Conservation (phyloP, 768 basidiomycete species). For the Pisolithus tinctorius region DNA sequence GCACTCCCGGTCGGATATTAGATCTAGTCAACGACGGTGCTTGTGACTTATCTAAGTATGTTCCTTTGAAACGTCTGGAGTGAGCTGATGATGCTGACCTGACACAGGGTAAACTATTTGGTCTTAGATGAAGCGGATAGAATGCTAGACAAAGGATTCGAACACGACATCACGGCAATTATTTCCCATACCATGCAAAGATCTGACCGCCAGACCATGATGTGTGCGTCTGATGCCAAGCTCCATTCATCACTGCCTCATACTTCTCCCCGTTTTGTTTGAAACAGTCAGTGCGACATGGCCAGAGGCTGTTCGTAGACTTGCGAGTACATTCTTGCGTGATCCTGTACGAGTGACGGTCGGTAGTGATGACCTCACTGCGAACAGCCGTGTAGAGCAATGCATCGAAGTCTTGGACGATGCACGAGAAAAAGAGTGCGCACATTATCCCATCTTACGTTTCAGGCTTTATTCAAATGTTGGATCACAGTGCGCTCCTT, state of each 20-base stretch:
- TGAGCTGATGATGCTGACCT: slow-evolving; percentile 1
- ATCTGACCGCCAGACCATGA: slow-evolving; percentile 80
- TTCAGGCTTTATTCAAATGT: neutral
- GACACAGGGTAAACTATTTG: slow-evolving; percentile 71
- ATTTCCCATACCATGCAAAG: slow-evolving; percentile 67
- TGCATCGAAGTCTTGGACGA: slow-evolving; percentile 89
- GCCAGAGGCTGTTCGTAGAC: slow-evolving; percentile 87
- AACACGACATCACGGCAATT: slow-evolving; percentile 92
- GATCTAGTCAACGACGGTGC: slow-evolving; percentile 87
- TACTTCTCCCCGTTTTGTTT: too few relatives aligned
- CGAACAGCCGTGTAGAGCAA: slow-evolving; percentile 92
- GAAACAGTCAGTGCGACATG: slow-evolving; percentile 90
- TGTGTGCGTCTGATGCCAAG: slow-evolving; percentile 56
- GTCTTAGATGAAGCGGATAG: slow-evolving; percentile 97
- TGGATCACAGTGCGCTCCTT: neutral
- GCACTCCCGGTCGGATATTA: slow-evolving; percentile 89
- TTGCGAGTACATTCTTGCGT: slow-evolving; percentile 83
- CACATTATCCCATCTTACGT: slow-evolving; percentile 8
- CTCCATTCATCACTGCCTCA: neutral
- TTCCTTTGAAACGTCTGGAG: slow-evolving; percentile 4
- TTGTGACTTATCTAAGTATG: slow-evolving; percentile 74
- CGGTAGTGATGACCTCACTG: slow-evolving; percentile 90
- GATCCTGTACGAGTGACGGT: slow-evolving; percentile 88
- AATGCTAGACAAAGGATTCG: slow-evolving; percentile 98
- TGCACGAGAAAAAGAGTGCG: slow-evolving; percentile 79